Percentiles rank a stretch among this genome's conserved stretches.
phyloP scores from a whole-genome alignment of 2,329 filamentous ascomycete species.

The Fusarium chaquense region DNA sequence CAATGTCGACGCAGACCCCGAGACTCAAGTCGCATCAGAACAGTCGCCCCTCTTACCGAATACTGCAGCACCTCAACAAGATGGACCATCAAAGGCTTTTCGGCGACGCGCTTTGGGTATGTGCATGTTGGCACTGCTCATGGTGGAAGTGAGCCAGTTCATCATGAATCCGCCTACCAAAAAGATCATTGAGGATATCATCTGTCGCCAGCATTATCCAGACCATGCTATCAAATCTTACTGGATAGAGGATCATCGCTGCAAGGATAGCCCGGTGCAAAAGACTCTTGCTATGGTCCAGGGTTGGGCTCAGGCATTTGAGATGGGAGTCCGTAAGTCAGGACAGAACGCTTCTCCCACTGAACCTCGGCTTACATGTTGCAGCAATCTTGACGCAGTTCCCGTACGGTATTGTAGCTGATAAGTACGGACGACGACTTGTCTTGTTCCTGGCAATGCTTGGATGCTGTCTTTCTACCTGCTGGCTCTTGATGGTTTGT shows the following conservation, averaged over 20 bases:
- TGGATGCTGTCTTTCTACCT: conserved; percentile 47
- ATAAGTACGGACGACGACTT: conserved; percentile 59
- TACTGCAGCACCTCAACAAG: conserved; percentile 31
- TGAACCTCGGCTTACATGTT: background rate
- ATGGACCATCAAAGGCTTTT: conserved; percentile 45
- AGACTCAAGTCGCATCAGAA: conserved; percentile 24
- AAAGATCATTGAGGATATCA: conserved; percentile 65
- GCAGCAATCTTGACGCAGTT: conserved; percentile 58
- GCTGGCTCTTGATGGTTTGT: conserved; percentile 52
- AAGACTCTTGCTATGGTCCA: conserved; percentile 63
- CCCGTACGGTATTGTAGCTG: conserved; percentile 61
- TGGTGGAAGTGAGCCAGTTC: conserved; percentile 58
- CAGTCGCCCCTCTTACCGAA: conserved; percentile 40
- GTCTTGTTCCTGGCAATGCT: conserved; percentile 56
- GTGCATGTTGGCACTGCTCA: conserved; percentile 56
- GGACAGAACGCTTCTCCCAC: fast-evolving
- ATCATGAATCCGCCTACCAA: conserved; percentile 58
- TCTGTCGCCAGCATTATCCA: conserved; percentile 63
- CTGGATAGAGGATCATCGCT: conserved; percentile 56
- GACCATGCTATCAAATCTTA: conserved; percentile 50
- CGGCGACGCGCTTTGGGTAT: conserved; percentile 50
- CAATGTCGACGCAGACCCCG: background rate
- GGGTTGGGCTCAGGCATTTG: conserved; percentile 60
- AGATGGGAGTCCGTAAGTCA: conserved; percentile 60
- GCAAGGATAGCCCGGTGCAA: conserved; percentile 64